These are phyloP conservation scores for Umbellularia californica DNA, from an alignment of 164 flowering plant genomes.

Conservation along the genomic window DNA sequence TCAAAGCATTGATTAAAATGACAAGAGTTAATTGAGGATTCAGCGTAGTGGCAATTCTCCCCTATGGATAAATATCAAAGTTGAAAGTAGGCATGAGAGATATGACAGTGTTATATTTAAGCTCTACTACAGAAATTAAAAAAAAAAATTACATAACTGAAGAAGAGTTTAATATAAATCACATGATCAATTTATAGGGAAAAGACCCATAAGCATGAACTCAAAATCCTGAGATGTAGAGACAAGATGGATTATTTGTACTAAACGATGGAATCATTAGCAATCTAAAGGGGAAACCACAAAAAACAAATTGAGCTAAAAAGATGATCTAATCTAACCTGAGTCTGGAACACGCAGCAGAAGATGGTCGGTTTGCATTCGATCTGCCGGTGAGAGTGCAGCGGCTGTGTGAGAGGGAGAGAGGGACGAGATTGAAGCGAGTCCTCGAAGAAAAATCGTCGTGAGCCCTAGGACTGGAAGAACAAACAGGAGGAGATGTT, in stretches of 20 bases:
- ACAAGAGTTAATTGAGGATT: neutral
- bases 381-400: neutral
- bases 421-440: constrained; percentile 9
- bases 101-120: too few species aligned
- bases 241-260: too few species aligned
- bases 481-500: constrained; percentile 5
- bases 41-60: neutral
- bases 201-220: too few species aligned
- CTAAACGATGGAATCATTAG: too few species aligned
- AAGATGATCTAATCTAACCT: constrained; percentile 9
- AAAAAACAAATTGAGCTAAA: too few species aligned
- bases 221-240: too few species aligned
- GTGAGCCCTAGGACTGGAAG: constrained; percentile 10
- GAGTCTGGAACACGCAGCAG: neutral
- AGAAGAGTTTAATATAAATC: too few species aligned
- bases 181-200: too few species aligned
- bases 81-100: too few species aligned
- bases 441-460: constrained; percentile 12
- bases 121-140: too few species aligned
- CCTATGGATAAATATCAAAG: neutral
- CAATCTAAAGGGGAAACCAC: too few species aligned
- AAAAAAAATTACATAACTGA: too few species aligned
- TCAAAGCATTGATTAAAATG: neutral
- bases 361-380: constrained; percentile 4
- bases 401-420: constrained; percentile 8